Evolutionary conservation across 2,329 filamentous ascomycete species (phyloP).

Genomic region (Sarocladium kiliense): DNA sequence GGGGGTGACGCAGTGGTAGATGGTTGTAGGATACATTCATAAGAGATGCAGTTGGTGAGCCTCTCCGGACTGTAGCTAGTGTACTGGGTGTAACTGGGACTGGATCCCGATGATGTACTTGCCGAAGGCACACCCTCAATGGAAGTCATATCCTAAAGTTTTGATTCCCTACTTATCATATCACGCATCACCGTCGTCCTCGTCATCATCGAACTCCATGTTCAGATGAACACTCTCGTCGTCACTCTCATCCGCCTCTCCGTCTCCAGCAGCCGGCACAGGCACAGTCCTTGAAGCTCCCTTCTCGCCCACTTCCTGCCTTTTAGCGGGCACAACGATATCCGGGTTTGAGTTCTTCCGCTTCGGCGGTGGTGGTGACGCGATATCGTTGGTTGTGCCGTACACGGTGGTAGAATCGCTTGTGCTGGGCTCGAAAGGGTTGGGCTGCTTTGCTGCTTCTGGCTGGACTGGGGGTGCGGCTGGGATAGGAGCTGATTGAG

Average conservation of each 20-base stretch:
- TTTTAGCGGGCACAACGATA: conserved; percentile 28
- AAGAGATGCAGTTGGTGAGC: too few relatives aligned
- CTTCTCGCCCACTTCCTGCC: conserved; percentile 30
- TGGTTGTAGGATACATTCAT: background rate
- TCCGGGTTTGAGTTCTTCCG: conserved; percentile 34
- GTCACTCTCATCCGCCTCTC: conserved; percentile 32
- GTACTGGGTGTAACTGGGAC: too few relatives aligned
- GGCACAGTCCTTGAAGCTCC: conserved; percentile 11
- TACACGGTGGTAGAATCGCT: conserved; percentile 13
- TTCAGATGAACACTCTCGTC: conserved; percentile 55
- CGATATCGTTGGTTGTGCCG: conserved; percentile 10
- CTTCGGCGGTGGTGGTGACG: conserved; percentile 26
- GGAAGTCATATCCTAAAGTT: background rate
- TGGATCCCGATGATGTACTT: too few relatives aligned
- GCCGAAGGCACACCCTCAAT: background rate
- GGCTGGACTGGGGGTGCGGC: conserved; percentile 17
- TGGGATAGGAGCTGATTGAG: conserved; percentile 14
- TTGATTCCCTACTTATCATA: conserved; percentile 16
- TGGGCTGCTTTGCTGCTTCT: conserved; percentile 24
- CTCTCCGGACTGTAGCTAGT: background rate
- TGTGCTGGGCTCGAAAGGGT: conserved; percentile 28
- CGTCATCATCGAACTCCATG: conserved; percentile 52
- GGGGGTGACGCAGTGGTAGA: conserved; percentile 2
- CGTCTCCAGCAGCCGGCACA: background rate
- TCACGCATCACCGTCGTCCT: conserved; percentile 33